These are phyloP conservation scores for Paramarasmius palmivorus DNA, from an alignment of 1,284 basidiomycete species.

Conservation along the genomic window DNA sequence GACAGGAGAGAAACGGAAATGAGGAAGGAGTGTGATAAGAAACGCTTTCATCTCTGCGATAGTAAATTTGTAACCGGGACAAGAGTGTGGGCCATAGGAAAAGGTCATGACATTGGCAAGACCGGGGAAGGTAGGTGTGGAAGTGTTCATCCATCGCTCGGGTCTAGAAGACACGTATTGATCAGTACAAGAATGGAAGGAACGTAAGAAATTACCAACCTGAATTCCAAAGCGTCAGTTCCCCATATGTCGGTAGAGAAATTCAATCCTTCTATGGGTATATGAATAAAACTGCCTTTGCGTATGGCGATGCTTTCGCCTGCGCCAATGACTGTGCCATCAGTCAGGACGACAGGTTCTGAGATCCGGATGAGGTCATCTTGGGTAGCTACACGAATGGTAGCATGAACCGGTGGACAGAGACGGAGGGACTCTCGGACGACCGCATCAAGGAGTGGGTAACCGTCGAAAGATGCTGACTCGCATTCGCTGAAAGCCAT, in stretches of 20 bases:
- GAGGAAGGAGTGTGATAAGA: conserved; percentile 42
- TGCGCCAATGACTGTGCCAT: conserved; percentile 37
- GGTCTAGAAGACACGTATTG: conserved; percentile 34
- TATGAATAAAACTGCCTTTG: conserved; percentile 54
- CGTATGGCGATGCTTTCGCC: conserved; percentile 39
- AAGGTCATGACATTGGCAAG: conserved; percentile 55
- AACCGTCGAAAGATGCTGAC: conserved; percentile 41
- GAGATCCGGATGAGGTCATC: conserved; percentile 55
- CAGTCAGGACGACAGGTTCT: conserved; percentile 43
- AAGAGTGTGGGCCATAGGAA: conserved; percentile 49
- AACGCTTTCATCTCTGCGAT: conserved; percentile 49
- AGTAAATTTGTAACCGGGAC: conserved; percentile 47
- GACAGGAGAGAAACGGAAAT: conserved; percentile 43
- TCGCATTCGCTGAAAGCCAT: conserved; percentile 1
- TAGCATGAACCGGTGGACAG: conserved; percentile 51
- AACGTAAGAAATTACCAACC: conserved; percentile 32
- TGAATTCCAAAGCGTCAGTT: conserved; percentile 47
- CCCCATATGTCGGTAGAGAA: conserved; percentile 53
- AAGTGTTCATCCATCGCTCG: conserved; percentile 45
- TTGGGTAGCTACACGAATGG: conserved; percentile 49
- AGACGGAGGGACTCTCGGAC: conserved; percentile 53
- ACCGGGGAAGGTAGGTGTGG: conserved; percentile 40
- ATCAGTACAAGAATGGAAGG: neutral
- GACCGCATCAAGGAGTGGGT: conserved; percentile 57
- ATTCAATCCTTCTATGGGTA: conserved; percentile 57